phyloP scores from a whole-genome alignment of 768 basidiomycete genomes.

The Boletus rex-veris region DNA sequence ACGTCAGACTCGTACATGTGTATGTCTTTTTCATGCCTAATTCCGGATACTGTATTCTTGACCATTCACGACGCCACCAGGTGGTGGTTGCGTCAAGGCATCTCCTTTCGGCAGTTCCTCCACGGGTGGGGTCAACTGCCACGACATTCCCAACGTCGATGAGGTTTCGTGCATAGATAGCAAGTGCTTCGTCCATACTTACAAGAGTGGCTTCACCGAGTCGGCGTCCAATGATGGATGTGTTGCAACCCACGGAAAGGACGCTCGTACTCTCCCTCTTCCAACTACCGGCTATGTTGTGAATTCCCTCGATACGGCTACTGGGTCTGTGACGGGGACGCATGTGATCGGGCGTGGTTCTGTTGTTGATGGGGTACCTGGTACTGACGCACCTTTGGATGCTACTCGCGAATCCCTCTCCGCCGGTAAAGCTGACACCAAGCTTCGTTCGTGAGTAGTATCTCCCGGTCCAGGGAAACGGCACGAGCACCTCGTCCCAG shows the following conservation, averaged over 20 bases:
- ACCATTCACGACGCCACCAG: constrained; percentile 12
- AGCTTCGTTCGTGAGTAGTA: not conserved
- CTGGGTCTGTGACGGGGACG: too few relatives aligned
- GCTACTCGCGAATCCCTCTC: not conserved
- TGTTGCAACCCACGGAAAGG: not conserved
- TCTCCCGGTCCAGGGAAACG: too few relatives aligned
- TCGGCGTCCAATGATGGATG: constrained; percentile 14
- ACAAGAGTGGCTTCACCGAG: constrained; percentile 20
- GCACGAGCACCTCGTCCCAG: too few relatives aligned
- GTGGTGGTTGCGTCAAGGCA: constrained; percentile 34
- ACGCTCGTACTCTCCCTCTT: not conserved
- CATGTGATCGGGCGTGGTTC: not conserved
- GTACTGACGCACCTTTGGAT: not conserved
- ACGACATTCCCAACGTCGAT: constrained; percentile 27
- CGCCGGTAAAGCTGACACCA: not conserved
- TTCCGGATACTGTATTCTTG: not conserved
- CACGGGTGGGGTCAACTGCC: constrained; percentile 31
- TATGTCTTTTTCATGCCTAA: constrained; percentile 16
- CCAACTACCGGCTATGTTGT: not conserved
- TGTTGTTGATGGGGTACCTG: not conserved
- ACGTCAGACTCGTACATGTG: constrained; percentile 27
- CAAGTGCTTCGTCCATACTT: constrained; percentile 28
- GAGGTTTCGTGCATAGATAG: constrained; percentile 28
- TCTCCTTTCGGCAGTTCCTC: constrained; percentile 18
- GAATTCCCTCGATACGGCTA: too few relatives aligned